Evolutionary conservation across 352 stramenopile species (phyloP).

Genomic region (Pythium scleroteichum): DNA sequence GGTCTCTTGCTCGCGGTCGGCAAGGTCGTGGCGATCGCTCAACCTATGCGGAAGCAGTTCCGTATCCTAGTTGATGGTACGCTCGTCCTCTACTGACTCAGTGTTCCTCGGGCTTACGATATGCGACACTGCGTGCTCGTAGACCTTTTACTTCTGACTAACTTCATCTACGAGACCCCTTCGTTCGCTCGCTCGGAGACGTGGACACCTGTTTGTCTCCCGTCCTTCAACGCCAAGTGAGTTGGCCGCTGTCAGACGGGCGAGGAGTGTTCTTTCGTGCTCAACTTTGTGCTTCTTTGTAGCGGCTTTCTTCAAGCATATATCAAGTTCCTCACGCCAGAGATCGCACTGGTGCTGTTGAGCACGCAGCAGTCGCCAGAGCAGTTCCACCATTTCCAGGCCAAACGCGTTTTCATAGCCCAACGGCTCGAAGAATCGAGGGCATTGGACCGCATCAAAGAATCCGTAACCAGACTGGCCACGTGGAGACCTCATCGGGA

Average conservation of each 20-base stretch:
- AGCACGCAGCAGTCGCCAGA: constrained; percentile 69
- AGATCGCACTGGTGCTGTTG: constrained; percentile 63
- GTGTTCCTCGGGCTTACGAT: neutral
- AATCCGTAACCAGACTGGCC: constrained; percentile 29
- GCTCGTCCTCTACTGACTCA: neutral
- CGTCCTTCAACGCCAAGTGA: constrained; percentile 63
- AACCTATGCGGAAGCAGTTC: constrained; percentile 69
- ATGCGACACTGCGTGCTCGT: neutral
- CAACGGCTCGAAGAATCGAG: constrained; percentile 40
- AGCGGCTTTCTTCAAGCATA: constrained; percentile 79
- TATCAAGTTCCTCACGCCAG: constrained; percentile 56
- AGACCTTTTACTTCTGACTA: constrained; percentile 69
- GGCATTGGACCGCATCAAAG: constrained; percentile 42
- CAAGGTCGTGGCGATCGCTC: constrained; percentile 54
- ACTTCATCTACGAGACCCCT: constrained; percentile 74
- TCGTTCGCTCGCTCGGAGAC: constrained; percentile 65
- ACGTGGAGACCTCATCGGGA: constrained; percentile 57
- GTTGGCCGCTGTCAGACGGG: constrained; percentile 2
- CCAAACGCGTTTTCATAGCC: constrained; percentile 47
- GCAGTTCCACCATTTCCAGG: constrained; percentile 74
- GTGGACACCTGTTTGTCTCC: constrained; percentile 71
- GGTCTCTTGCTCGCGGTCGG: constrained; percentile 50
- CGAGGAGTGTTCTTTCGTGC: neutral
- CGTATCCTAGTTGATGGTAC: constrained; percentile 60
- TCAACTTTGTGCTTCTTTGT: constrained; percentile 1